Conservation (phyloP, 2,329 filamentous ascomycete species). For the Neurospora crassa region DNA sequence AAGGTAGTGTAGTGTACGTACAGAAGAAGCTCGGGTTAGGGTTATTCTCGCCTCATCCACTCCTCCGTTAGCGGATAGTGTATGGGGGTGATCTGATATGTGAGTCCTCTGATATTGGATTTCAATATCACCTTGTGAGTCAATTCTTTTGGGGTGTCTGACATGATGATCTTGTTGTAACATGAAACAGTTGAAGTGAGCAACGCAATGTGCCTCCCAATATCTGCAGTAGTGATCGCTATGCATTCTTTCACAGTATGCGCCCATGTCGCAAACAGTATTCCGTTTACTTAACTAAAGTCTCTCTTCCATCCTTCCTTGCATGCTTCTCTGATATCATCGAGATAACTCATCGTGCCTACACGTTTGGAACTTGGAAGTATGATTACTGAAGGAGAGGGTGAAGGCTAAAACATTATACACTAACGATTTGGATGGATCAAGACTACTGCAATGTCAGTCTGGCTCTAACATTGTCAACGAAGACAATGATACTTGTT, state of each 20-base stretch:
- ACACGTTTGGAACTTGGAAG: background rate
- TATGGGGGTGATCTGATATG: background rate
- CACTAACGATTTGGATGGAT: background rate
- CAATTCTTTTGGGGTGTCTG: background rate
- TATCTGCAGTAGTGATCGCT: background rate
- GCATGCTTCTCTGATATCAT: background rate
- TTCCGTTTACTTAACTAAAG: too few species aligned
- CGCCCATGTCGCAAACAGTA: background rate
- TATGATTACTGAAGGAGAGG: too few species aligned
- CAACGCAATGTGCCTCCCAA: background rate
- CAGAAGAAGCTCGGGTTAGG: background rate
- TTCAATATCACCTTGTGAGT: background rate
- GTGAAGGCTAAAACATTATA: too few species aligned
- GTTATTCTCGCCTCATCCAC: background rate
- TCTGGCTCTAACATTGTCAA: background rate
- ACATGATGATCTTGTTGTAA: background rate
- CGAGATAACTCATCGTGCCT: background rate
- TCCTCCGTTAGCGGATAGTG: background rate
- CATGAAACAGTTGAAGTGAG: background rate
- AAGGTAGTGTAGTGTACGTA: background rate
- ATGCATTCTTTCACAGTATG: background rate
- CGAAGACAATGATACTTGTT: background rate
- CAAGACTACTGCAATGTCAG: background rate
- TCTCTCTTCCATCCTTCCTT: background rate
- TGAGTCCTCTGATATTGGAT: background rate